A percentile compares a stretch with the other conserved stretches of the same genome.
Evolutionary conservation across 2,329 filamentous ascomycete species (phyloP).

Genomic region (Penicillium decumbens): DNA sequence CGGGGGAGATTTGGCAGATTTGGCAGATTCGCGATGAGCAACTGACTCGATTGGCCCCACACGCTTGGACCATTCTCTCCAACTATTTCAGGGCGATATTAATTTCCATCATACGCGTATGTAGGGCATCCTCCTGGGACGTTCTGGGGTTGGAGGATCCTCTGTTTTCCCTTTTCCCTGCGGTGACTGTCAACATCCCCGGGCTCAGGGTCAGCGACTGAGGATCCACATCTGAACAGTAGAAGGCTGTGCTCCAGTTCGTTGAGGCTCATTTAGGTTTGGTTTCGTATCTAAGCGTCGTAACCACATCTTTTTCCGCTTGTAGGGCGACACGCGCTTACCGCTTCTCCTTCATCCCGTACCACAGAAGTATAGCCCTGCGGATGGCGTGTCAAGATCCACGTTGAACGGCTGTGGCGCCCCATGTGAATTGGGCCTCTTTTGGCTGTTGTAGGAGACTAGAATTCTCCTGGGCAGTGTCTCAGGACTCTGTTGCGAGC

Average conservation of each 20-base stretch:
- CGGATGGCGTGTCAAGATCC: not conserved
- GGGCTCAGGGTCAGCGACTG: not conserved
- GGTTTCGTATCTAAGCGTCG: not conserved
- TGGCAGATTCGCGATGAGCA: not conserved
- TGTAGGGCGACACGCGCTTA: not conserved
- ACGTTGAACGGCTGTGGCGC: not conserved
- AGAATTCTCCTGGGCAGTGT: too few species aligned
- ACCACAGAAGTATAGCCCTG: not conserved
- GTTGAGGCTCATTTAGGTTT: not conserved
- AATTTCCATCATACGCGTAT: not conserved
- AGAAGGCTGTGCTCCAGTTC: not conserved
- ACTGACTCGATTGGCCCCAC: constrained; percentile 4
- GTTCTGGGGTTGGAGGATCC: not conserved
- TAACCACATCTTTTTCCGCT: not conserved
- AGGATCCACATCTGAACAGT: not conserved
- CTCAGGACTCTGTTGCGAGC: not conserved
- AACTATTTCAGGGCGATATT: not conserved
- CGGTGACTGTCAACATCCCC: not conserved
- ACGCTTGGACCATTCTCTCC: not conserved
- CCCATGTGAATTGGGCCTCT: too few species aligned
- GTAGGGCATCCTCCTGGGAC: not conserved
- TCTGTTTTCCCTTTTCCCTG: not conserved
- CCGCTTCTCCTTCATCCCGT: not conserved
- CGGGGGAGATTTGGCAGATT: constrained; percentile 4
- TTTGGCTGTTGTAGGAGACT: too few species aligned